Base-by-base conservation (phyloP, 2,329 filamentous ascomycete genomes). In the Penicillium sp. region DNA sequence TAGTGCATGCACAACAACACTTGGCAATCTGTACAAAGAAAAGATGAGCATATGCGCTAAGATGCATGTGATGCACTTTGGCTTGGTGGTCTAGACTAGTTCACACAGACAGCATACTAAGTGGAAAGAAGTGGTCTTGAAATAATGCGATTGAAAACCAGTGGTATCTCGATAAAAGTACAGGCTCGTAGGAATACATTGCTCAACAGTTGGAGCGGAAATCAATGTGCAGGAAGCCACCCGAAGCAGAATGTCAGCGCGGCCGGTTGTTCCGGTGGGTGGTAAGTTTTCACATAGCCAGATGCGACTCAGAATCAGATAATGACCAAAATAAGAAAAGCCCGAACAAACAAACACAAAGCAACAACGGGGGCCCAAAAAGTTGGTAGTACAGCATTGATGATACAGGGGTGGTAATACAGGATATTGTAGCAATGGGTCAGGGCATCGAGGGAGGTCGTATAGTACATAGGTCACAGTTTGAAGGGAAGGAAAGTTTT, bases 351-450 rank as follows among this genome's bases (percentile, higher is more conserved):
- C 37, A 33, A 50, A 48, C 31, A 48, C 44, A 46, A 35, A 48
- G 48, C 14, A 39, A 19, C 10, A n/a, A 10, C 3, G 35, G n/a
- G 35, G 7, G 19, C 16, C 10, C 35, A 39, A 39, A 45, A 33
- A 16, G 44, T 48, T 41, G 31, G 44, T 59, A n/a, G 11, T 35
- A 35, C 29, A 31, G 19, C 33, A 45, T 41, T 41, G 31, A 47
- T 61, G 16, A 26, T 35, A 35, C 29, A 31, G 19, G 19, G n/a
- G 22, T 58, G 59, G 57, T 67, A 60, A 65, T 65, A 64, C 64
- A 68, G 57, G 48, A 45, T 53, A 4, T 61, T 59, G 56, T 39
- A 41, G 48, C 52, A 44, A 44, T 45, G 44, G 27, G n/a, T 29
- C 47, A 53, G 41, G 31, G 31, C 49, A 53, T 54, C 22, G 29